Evolutionary conservation across 257 asterid genomes (phyloP).

Genomic region (Schizonepeta tenuifolia): DNA sequence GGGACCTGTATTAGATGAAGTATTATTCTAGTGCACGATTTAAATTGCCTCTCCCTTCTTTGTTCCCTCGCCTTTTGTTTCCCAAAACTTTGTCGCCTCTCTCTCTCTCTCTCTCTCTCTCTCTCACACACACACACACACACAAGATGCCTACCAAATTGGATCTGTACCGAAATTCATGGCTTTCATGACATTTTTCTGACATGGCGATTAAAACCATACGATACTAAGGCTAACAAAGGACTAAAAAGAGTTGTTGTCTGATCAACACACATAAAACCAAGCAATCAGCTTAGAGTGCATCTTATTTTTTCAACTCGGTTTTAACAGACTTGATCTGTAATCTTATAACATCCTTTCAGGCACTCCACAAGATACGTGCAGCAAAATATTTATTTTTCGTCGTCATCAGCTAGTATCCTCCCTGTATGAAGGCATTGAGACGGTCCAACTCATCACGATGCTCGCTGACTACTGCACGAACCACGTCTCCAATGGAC

Average conservation of each 20-base stretch:
- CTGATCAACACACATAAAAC: neutral
- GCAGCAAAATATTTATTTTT: conserved; percentile 41
- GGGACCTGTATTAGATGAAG: no score
- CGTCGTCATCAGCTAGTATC: conserved; percentile 67
- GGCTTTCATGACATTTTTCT: no score
- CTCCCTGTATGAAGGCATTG: conserved; percentile 91
- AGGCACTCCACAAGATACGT: conserved; percentile 30
- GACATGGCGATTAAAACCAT: neutral
- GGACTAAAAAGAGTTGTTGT: conserved; percentile 10
- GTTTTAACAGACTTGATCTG: conserved; percentile 24
- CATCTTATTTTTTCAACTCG: conserved; percentile 31
- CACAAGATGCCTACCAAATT: no score
- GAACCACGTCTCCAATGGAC: conserved; percentile 96
- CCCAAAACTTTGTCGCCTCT: no score
- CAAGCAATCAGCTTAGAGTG: conserved; percentile 29
- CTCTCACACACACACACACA: no score
- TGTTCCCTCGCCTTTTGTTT: neutral
- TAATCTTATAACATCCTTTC: conserved; percentile 31
- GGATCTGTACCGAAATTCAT: no score
- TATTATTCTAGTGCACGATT: no score
- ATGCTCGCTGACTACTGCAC: conserved; percentile 97
- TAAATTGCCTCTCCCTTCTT: no score
- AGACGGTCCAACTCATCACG: conserved; percentile 83
- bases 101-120: neutral
- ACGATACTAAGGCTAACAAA: neutral